Base-by-base conservation (phyloP, 2,329 filamentous ascomycete genomes). In the Hypoxylon sp. region DNA sequence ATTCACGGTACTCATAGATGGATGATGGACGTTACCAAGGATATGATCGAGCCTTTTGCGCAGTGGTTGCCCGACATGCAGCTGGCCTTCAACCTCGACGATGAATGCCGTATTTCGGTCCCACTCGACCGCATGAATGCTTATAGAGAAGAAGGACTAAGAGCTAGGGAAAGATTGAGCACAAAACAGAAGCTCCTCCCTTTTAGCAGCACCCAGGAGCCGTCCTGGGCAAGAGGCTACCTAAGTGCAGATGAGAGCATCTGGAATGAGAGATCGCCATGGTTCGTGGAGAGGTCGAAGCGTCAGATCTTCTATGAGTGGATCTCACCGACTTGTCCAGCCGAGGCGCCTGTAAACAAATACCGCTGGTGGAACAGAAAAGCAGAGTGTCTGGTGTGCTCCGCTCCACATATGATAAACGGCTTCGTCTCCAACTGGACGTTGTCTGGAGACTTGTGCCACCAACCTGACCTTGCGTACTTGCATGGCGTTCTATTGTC, bases 401-500 rank as follows among this genome's bases (percentile, higher is more conserved):
- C 78, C 4, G 68, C 74, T 42, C 80, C 80, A n/a, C 81, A 83
- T 60, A 79, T 77, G 54, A 64, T 73, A 11, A 78, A 80, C 32
- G 80, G 81, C 1, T 78, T 85, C 19, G 75, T 86, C 7, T 79
- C 76, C 7, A 84, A 85, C 69, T 85, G 83, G 74, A 75, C 72
- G 0, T 42, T 75, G 13, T 76, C 77, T 6, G 74, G 72, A 1
- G 85, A 88, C 67, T 77, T 88, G 1, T 89, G 87, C 76, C 70
- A 84, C 80, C 75, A 87, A 77, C 73, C 86, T 55, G 73, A 83
- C 73, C 63, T 88, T 21, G 78, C 82, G 2, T 80, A 85, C 44
- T 77, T 87, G 3, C 84, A 88, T 66, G 86, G 87, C 2, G 84
- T 88, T 69, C 75, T 88, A 31, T 76, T 81, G 55, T 83, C 84